phyloP scores from a whole-genome alignment of 2,329 filamentous ascomycete genomes.

The Ceratocystis cubensis region DNA sequence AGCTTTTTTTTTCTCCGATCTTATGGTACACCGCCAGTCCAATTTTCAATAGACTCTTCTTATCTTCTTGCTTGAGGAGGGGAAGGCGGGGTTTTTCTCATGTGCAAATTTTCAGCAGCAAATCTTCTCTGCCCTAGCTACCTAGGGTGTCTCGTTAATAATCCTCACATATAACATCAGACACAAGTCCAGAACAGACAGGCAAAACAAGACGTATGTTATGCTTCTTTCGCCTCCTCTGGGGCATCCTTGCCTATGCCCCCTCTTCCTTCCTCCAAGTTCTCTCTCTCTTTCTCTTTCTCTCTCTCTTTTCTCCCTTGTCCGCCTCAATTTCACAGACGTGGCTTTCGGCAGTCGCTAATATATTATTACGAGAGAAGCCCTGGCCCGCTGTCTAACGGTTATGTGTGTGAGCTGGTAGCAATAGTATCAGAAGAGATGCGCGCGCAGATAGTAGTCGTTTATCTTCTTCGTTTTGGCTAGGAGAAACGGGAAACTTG shows the following conservation, averaged over 20 bases:
- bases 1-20: not conserved
- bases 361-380: not conserved
- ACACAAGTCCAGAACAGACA: not conserved
- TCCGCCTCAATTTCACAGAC: slow-evolving; percentile 2
- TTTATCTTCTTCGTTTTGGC: not conserved
- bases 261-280: not conserved
- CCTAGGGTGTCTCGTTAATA: not conserved
- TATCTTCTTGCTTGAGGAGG: not conserved
- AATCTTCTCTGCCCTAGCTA: not conserved
- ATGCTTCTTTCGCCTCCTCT: not conserved
- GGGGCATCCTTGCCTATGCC: not conserved
- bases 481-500: not conserved
- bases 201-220: not conserved
- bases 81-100: slow-evolving; percentile 3
- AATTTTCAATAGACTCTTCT: not conserved
- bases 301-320: not conserved
- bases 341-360: slow-evolving; percentile 5
- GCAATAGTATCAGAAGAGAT: not conserved
- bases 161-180: not conserved
- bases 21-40: not conserved
- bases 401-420: not conserved
- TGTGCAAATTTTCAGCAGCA: not conserved
- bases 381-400: not conserved
- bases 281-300: not conserved
- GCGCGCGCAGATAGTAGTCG: not conserved